Conservation (phyloP, 179 eudicot species). For the Monotropa hypopitys region DNA sequence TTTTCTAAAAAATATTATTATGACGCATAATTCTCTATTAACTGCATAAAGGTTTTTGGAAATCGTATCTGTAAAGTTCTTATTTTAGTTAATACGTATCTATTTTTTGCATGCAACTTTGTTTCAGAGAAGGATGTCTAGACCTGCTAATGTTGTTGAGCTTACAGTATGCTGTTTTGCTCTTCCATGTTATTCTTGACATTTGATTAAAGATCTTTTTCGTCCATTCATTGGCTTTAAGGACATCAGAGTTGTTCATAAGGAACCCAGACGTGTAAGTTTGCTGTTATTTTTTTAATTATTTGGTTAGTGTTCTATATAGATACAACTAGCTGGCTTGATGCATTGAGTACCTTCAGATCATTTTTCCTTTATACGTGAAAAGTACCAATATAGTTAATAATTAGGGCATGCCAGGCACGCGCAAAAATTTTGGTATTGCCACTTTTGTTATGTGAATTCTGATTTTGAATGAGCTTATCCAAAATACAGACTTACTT, state of each 20-base stretch:
- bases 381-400: neutral
- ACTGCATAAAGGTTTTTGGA: neutral
- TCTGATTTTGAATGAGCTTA: too few relatives aligned
- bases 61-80: neutral
- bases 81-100: neutral
- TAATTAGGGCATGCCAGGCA: too few relatives aligned
- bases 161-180: neutral
- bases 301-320: neutral
- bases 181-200: constrained; percentile 33
- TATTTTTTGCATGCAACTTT: neutral
- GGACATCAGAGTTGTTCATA: constrained; percentile 83
- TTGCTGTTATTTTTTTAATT: neutral
- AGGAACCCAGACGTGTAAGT: constrained; percentile 91
- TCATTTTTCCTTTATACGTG: neutral
- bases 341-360: neutral
- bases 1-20: neutral
- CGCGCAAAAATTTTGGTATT: too few relatives aligned
- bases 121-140: neutral
- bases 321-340: neutral
- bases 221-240: constrained; percentile 93
- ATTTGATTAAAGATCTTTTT: constrained; percentile 54
- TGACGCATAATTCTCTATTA: neutral
- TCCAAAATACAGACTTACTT: too few relatives aligned
- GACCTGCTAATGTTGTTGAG: neutral
- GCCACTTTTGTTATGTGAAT: too few relatives aligned